Base-by-base conservation (phyloP, 371 early-diverging fungal genomes). In the Mucor racemosus region DNA sequence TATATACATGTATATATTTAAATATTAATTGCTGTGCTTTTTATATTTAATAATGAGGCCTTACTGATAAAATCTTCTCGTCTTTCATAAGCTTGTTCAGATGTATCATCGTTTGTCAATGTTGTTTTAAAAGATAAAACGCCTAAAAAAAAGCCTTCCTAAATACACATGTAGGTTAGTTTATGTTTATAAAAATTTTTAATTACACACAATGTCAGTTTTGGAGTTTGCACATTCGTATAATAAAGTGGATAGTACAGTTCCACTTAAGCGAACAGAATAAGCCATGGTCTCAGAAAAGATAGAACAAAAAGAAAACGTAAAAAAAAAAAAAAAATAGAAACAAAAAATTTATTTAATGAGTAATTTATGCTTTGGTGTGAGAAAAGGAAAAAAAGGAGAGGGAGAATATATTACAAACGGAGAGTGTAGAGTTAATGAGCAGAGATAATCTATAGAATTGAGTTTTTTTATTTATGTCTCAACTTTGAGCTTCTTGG, bases 81-180 rank as follows among this genome's bases (percentile, higher is more conserved):
- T 34, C 42, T 53, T 46, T 73, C 69, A 31, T 60, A 56, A 13
- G 63, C 44, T 6, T 61, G 66, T 11, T 73, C 73, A 35, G 65
- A 39, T 35, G 62, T 11, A 48, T 73, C 73, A 46, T 65, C 60
- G 9, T 60, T 68, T 14, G 62, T 40, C 9, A 65, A 26, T 3
- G 69, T 63, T 34, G 62, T 63, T 56, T 54, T 65, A 15, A 35
- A 41, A 15, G 69, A 64, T 10, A 66, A 42, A 4, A 63, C 38
- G 17, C 73, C 73, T 26, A 69, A 58, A 6, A 73, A 38, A 21
- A 68, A 66, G 7, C 73, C 73, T 63, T 73, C 73, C 73, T 73
- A 46, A n/a, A n/a, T n/a, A n/a, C n/a, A n/a, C n/a, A n/a, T n/a
- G n/a, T n/a, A n/a, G n/a, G n/a, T n/a, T n/a, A n/a, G n/a, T n/a